A percentile compares a stretch with the other conserved stretches of the same genome.
phyloP scores from a whole-genome alignment of 2,329 filamentous ascomycete genomes.

The Epichloe brachyelytri region DNA sequence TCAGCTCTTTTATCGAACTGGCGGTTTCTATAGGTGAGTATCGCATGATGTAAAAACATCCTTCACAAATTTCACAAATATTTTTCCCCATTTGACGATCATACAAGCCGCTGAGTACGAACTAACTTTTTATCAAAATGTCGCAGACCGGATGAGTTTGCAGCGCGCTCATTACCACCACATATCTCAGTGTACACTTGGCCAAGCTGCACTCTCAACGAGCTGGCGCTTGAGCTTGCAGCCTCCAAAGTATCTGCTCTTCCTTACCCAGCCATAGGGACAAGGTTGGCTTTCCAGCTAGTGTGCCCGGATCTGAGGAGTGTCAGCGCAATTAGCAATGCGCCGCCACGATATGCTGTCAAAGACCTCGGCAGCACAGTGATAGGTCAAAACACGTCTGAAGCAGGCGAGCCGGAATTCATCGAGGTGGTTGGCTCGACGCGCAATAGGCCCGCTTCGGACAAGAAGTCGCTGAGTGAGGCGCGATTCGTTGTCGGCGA shows the following conservation, averaged over 20 bases:
- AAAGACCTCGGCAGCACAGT: constrained; percentile 78
- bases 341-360: constrained; percentile 48
- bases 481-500: constrained; percentile 80
- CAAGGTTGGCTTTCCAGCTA: constrained; percentile 75
- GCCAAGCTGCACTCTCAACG: constrained; percentile 65
- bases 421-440: constrained; percentile 20
- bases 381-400: constrained; percentile 46
- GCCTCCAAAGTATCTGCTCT: constrained; percentile 52
- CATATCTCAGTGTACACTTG: constrained; percentile 78
- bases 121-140: neutral
- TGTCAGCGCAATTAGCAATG: constrained; percentile 13
- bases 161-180: constrained; percentile 43
- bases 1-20: constrained; percentile 69
- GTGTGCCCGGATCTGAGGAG: constrained; percentile 63
- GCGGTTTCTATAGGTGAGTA: constrained; percentile 54
- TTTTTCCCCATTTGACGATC: no score
- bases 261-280: constrained; percentile 63
- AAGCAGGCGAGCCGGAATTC: constrained; percentile 27
- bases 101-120: no score
- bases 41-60: neutral
- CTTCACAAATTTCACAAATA: neutral
- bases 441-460: constrained; percentile 41
- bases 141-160: constrained; percentile 58
- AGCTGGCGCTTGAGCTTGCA: constrained; percentile 67
- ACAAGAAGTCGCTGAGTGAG: constrained; percentile 67